phyloP scores from a whole-genome alignment of 495 filamentous ascomycete genomes.

The Xylaria acuta region DNA sequence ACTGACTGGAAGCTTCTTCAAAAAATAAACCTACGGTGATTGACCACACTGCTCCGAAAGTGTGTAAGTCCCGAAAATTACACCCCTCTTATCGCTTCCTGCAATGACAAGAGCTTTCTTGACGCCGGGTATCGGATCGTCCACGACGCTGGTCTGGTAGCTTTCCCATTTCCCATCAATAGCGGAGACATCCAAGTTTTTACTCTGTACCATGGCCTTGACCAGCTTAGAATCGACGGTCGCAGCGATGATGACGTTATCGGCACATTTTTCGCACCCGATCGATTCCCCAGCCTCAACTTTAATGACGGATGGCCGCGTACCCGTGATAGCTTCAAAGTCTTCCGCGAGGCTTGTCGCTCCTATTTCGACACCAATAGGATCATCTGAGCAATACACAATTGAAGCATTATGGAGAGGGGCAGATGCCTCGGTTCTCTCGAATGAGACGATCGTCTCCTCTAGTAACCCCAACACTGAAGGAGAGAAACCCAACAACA shows the following conservation, averaged over 20 bases:
- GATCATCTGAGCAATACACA: slow-evolving; percentile 54
- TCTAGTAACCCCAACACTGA: slow-evolving; percentile 29
- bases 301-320: slow-evolving; percentile 8
- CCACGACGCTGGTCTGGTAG: slow-evolving; percentile 59
- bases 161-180: slow-evolving; percentile 67
- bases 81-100: slow-evolving; percentile 65
- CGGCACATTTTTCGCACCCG: slow-evolving; percentile 1
- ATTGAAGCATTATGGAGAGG: slow-evolving; percentile 45
- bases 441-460: slow-evolving; percentile 38
- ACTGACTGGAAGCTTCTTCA: slow-evolving; percentile 40
- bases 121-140: slow-evolving; percentile 54
- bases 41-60: slow-evolving; percentile 59
- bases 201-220: slow-evolving; percentile 5
- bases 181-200: slow-evolving; percentile 50
- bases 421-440: slow-evolving; percentile 23
- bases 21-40: slow-evolving; percentile 28
- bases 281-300: neutral
- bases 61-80: slow-evolving; percentile 68
- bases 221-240: slow-evolving; percentile 9
- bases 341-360: slow-evolving; percentile 62
- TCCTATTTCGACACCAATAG: slow-evolving; percentile 63
- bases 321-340: slow-evolving; percentile 62
- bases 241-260: slow-evolving; percentile 11
- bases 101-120: slow-evolving; percentile 62
- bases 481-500: neutral